Evolutionary conservation across 2,329 filamentous ascomycete species (phyloP).

Genomic region (Colletotrichum magnum): DNA sequence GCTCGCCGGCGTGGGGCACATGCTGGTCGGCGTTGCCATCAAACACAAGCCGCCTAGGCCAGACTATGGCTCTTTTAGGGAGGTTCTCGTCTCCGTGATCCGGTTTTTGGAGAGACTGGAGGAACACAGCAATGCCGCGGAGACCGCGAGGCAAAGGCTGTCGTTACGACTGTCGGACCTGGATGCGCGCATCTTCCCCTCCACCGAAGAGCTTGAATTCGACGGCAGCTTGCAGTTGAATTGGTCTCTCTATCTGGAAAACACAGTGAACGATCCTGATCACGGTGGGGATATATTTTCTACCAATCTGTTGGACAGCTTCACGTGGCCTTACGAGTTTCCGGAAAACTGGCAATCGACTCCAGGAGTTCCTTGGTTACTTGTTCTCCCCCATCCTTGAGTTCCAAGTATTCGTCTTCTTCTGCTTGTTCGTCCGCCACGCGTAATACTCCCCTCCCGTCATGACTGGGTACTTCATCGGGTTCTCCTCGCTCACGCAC

Average conservation of each 20-base stretch:
- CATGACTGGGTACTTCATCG: slow-evolving; percentile 52
- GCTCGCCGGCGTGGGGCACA: slow-evolving; percentile 24
- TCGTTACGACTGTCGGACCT: neutral
- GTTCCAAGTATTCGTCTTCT: slow-evolving; percentile 21
- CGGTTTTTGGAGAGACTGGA: neutral
- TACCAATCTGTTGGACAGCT: neutral
- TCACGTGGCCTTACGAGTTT: slow-evolving; percentile 9
- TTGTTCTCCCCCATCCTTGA: neutral
- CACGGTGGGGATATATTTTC: neutral
- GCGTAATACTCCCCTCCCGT: slow-evolving; percentile 52
- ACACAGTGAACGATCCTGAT: rapidly evolving
- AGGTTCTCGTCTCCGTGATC: neutral
- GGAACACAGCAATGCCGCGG: neutral
- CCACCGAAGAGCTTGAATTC: neutral
- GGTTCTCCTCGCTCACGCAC: slow-evolving; percentile 49
- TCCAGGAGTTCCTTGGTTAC: neutral
- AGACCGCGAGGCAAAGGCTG: neutral
- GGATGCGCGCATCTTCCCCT: neutral
- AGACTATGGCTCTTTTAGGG: neutral
- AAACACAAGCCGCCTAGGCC: neutral
- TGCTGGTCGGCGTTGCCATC: neutral
- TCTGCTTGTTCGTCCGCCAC: slow-evolving; percentile 50
- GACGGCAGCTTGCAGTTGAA: neutral
- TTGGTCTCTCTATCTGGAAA: neutral
- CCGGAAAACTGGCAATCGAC: neutral